A percentile compares a stretch with the other conserved stretches of the same genome.
These are phyloP conservation scores for Pythium inflatum DNA, from an alignment of 352 stramenopile genomes.

Conservation along the genomic window DNA sequence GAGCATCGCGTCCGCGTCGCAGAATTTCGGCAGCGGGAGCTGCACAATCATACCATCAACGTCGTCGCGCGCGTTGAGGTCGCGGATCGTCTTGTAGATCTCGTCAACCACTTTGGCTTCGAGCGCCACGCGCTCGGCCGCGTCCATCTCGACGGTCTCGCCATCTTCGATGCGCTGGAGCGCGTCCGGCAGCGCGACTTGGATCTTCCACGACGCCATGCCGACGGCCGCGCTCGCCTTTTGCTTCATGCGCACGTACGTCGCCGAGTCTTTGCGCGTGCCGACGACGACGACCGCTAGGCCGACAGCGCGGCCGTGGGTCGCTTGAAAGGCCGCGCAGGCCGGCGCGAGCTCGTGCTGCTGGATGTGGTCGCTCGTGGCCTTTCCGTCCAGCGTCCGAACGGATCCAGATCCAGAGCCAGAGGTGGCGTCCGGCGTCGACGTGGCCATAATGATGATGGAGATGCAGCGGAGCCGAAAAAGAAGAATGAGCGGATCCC, in stretches of 20 bases:
- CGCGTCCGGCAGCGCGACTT: constrained; percentile 43
- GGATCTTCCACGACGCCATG: constrained; percentile 89
- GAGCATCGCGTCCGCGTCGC: constrained; percentile 94
- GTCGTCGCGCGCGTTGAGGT: constrained; percentile 67
- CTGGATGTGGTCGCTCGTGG: constrained; percentile 82
- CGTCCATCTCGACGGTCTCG: constrained; percentile 9
- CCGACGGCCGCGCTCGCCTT: constrained; percentile 94
- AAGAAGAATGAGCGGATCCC: background rate
- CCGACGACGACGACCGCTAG: constrained; percentile 98
- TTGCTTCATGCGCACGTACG: constrained; percentile 99
- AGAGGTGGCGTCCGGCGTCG: background rate
- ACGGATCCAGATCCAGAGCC: no score
- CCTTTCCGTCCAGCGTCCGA: constrained; percentile 78
- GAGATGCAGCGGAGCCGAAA: background rate
- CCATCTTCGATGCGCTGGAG: constrained; percentile 30
- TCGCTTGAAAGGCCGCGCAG: constrained; percentile 51
- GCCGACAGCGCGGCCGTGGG: constrained; percentile 76
- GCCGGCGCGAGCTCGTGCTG: constrained; percentile 81
- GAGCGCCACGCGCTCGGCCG: constrained; percentile 16
- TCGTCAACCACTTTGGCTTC: constrained; percentile 39
- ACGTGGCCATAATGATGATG: background rate
- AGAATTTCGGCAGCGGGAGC: constrained; percentile 92
- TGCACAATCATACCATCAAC: constrained; percentile 90
- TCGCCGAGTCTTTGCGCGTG: constrained; percentile 93
- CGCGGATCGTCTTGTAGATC: constrained; percentile 57